phyloP scores from a whole-genome alignment of 495 filamentous ascomycete species.

The Talaromyces nanjingensis region DNA sequence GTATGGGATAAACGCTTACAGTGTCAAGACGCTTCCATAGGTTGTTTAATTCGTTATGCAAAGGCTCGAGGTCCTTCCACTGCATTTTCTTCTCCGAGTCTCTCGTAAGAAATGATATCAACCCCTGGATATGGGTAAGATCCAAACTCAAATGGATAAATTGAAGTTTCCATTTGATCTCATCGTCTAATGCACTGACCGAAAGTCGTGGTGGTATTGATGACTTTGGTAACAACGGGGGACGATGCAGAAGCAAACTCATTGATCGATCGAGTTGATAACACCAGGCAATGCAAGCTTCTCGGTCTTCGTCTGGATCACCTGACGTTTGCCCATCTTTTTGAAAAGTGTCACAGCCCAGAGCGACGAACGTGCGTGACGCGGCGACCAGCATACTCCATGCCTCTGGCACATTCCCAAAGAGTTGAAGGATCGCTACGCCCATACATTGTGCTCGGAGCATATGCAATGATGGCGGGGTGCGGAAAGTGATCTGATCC shows the following conservation, averaged over 20 bases:
- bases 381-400: neutral
- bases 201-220: neutral
- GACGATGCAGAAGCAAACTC: neutral
- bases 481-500: neutral
- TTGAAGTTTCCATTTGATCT: neutral
- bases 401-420: neutral
- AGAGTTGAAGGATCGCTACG: neutral
- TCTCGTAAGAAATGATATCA: neutral
- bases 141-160: neutral
- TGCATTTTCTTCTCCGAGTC: neutral
- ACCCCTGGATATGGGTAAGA: neutral
- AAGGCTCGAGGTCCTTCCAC: neutral
- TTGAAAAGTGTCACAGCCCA: neutral
- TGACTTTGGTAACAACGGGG: neutral
- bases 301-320: neutral
- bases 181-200: neutral
- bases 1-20: neutral
- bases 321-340: neutral
- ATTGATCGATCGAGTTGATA: conserved; percentile 2
- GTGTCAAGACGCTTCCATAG: neutral
- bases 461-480: neutral
- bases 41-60: neutral
- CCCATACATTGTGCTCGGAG: conserved; percentile 4
- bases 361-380: conserved; percentile 1
- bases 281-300: neutral